phyloP scores from a whole-genome alignment of 176 grass and related monocot species.

The Triticum aestivum region DNA sequence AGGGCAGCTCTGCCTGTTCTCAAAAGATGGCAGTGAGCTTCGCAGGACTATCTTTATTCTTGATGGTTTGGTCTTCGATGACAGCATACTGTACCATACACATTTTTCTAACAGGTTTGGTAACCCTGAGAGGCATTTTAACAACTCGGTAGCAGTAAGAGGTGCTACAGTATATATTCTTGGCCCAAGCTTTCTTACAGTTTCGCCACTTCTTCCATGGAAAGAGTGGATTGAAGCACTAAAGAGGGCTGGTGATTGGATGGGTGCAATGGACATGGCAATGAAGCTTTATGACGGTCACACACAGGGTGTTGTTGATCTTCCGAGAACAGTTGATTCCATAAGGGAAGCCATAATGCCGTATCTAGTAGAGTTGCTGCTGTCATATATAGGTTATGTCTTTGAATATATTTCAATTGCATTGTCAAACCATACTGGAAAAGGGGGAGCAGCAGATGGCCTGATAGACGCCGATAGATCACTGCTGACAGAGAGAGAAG shows the following conservation, averaged over 20 bases:
- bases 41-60: constrained; percentile 76
- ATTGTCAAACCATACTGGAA: constrained; percentile 65
- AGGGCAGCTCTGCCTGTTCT: constrained; percentile 92
- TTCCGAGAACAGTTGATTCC: constrained; percentile 70
- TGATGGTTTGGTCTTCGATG: constrained; percentile 82
- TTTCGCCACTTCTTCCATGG: constrained; percentile 96
- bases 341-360: constrained; percentile 95
- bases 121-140: constrained; percentile 90
- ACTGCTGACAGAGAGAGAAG: constrained; percentile 68
- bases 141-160: constrained; percentile 90
- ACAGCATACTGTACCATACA: constrained; percentile 80
- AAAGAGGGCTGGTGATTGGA: constrained; percentile 97
- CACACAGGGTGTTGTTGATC: constrained; percentile 94
- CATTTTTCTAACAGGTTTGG: constrained; percentile 89
- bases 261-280: constrained; percentile 98
- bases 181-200: constrained; percentile 85
- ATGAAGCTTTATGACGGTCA: constrained; percentile 96
- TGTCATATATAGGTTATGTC: constrained; percentile 92
- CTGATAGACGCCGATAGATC: constrained; percentile 43
- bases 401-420: constrained; percentile 97
- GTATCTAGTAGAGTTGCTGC: constrained; percentile 89
- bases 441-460: constrained; percentile 42
- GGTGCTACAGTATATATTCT: constrained; percentile 94
- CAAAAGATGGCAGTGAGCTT: constrained; percentile 90
- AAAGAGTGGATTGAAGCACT: constrained; percentile 91